These are phyloP conservation scores for Verticillium tricorpus DNA, from an alignment of 2,329 filamentous ascomycete genomes.

Conservation along the genomic window DNA sequence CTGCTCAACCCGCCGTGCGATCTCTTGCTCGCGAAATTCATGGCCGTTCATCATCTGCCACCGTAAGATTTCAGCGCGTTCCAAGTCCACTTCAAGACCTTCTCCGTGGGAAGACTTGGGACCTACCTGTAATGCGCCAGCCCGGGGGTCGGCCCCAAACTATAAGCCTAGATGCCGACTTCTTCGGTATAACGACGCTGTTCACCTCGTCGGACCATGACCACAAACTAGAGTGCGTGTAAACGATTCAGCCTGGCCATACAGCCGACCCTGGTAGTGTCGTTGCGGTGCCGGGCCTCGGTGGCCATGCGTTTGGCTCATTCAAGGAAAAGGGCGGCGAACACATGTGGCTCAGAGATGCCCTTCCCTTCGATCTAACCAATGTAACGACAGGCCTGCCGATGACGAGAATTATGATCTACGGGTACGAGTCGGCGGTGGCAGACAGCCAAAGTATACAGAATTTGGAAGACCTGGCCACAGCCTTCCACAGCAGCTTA, in stretches of 20 bases:
- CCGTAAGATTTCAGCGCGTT: not conserved
- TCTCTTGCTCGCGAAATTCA: not conserved
- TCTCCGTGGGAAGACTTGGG: not conserved
- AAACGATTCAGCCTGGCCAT: not conserved
- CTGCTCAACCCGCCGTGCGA: not conserved
- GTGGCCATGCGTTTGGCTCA: constrained; percentile 19
- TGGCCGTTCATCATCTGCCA: not conserved
- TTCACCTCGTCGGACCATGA: not conserved
- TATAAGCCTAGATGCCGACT: not conserved
- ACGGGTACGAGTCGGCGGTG: constrained; percentile 15
- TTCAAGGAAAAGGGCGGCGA: constrained; percentile 16
- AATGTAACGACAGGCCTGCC: not conserved
- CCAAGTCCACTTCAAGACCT: not conserved
- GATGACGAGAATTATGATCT: constrained; percentile 14
- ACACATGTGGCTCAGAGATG: constrained; percentile 21
- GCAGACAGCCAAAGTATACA: constrained; percentile 9
- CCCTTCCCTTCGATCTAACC: constrained; percentile 12
- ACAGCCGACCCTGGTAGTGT: not conserved
- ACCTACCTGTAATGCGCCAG: not conserved
- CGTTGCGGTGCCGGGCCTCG: constrained; percentile 11
- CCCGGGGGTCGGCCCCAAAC: not conserved
- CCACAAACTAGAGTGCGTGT: not conserved
- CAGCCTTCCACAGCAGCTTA: constrained; percentile 1
- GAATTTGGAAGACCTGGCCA: constrained; percentile 10
- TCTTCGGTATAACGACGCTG: not conserved